A percentile compares a stretch with the other conserved stretches of the same genome.
phyloP scores from a whole-genome alignment of 768 basidiomycete genomes.

The Hypholoma sublateritium region DNA sequence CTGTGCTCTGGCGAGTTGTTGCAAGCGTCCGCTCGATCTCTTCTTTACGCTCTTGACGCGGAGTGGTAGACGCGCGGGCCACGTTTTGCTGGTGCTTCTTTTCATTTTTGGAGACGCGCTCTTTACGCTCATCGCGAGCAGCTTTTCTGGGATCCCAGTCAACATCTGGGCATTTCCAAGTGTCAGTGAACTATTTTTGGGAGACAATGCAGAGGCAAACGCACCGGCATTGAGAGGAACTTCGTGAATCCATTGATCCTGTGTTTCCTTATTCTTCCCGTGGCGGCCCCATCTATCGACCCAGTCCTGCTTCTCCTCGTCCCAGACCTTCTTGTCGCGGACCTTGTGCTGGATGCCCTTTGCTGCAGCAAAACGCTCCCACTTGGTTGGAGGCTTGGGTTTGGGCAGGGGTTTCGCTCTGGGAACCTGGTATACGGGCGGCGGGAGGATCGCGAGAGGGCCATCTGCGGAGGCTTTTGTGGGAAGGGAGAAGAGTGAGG shows the following conservation, averaged over 20 bases:
- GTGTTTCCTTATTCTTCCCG: constrained; percentile 85
- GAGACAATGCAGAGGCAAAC: constrained; percentile 23
- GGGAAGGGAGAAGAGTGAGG: constrained; percentile 81
- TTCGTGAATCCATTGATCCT: constrained; percentile 91
- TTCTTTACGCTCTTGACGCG: constrained; percentile 54
- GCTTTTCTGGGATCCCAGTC: constrained; percentile 79
- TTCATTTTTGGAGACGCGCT: constrained; percentile 81
- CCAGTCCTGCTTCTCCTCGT: constrained; percentile 94
- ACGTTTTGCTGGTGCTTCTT: constrained; percentile 72
- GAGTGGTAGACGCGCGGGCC: constrained; percentile 48
- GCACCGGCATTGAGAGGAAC: constrained; percentile 84
- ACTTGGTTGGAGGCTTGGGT: constrained; percentile 91
- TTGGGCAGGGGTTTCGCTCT: constrained; percentile 92
- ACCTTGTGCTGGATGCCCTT: constrained; percentile 88
- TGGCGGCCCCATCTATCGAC: constrained; percentile 87
- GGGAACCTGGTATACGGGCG: constrained; percentile 75
- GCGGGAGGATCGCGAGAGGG: constrained; percentile 79
- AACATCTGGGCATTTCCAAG: constrained; percentile 47
- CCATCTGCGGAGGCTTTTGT: constrained; percentile 75
- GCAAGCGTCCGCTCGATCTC: constrained; percentile 79
- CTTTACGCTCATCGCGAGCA: constrained; percentile 79
- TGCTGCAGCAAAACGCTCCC: constrained; percentile 92
- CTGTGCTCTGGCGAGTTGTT: constrained; percentile 80
- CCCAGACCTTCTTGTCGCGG: constrained; percentile 84
- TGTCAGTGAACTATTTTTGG: neutral